Percentiles rank a stretch among this genome's conserved stretches.
These are phyloP conservation scores for Erodium maritimum DNA, from an alignment of 345 rosid genomes.

Conservation along the genomic window DNA sequence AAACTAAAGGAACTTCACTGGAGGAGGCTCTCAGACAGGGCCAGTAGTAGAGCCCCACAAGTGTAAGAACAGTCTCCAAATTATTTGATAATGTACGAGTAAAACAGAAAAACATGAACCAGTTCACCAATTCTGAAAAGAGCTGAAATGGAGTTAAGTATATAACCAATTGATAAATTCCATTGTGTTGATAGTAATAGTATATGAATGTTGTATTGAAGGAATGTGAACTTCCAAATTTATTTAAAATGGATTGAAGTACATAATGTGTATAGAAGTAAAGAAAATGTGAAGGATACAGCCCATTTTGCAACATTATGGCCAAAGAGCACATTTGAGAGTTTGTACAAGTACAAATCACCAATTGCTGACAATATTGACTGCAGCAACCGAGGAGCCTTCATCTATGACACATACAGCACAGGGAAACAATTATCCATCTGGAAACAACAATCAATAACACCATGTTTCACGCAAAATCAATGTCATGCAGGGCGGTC, in stretches of 20 bases:
- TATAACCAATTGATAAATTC: background rate
- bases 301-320: constrained; percentile 56
- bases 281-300: constrained; percentile 46
- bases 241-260: background rate
- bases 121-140: constrained; percentile 66
- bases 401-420: constrained; percentile 33
- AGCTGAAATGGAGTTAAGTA: constrained; percentile 56
- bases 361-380: constrained; percentile 80
- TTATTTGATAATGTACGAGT: constrained; percentile 84
- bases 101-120: constrained; percentile 88
- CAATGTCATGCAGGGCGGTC: background rate
- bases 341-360: constrained; percentile 69
- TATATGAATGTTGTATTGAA: background rate
- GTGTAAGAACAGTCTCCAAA: constrained; percentile 82
- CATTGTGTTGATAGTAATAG: background rate
- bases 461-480: background rate
- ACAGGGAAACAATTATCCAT: background rate
- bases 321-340: constrained; percentile 47
- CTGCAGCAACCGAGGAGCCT: constrained; percentile 65
- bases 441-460: too few relatives aligned
- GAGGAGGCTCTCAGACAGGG: constrained; percentile 58
- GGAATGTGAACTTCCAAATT: background rate
- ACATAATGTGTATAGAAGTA: background rate
- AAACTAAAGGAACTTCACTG: constrained; percentile 21
- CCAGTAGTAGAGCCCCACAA: constrained; percentile 78